phyloP scores from a whole-genome alignment of 73 alveolate species.

The Paramecium caudatum region DNA sequence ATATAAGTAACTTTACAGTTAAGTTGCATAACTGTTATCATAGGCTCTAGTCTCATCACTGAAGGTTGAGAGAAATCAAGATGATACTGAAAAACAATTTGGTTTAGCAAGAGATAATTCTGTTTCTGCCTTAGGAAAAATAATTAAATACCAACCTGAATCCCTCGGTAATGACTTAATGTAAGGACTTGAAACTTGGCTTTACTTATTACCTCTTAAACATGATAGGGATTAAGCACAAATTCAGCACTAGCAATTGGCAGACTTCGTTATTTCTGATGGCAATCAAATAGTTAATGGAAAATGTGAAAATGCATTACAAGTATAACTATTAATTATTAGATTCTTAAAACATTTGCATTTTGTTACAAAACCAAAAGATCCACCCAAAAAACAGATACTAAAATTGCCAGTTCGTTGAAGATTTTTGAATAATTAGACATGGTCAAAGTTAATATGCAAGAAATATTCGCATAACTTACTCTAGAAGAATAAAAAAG shows the following conservation, averaged over 20 bases:
- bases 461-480: background rate
- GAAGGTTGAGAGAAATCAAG: conserved; percentile 70
- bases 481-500: conserved; percentile 34
- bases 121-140: conserved; percentile 87
- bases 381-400: background rate
- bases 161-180: conserved; percentile 61
- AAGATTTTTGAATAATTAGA: background rate
- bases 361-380: background rate
- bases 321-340: background rate
- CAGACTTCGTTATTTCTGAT: conserved; percentile 64
- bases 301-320: conserved; percentile 40
- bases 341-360: background rate
- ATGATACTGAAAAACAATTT: conserved; percentile 75
- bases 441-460: background rate
- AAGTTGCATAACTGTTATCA: conserved; percentile 63
- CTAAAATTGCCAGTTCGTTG: background rate
- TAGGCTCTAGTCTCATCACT: conserved; percentile 76
- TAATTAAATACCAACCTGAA: conserved; percentile 74
- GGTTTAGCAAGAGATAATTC: conserved; percentile 90
- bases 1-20: too few relatives aligned
- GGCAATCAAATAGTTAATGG: conserved; percentile 4
- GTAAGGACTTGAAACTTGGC: conserved; percentile 76
- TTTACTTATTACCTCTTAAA: conserved; percentile 77
- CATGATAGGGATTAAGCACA: conserved; percentile 80
- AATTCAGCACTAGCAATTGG: conserved; percentile 75